Conservation (phyloP, 2,329 filamentous ascomycete genomes). For the Coniochaeta hoffmannii region DNA sequence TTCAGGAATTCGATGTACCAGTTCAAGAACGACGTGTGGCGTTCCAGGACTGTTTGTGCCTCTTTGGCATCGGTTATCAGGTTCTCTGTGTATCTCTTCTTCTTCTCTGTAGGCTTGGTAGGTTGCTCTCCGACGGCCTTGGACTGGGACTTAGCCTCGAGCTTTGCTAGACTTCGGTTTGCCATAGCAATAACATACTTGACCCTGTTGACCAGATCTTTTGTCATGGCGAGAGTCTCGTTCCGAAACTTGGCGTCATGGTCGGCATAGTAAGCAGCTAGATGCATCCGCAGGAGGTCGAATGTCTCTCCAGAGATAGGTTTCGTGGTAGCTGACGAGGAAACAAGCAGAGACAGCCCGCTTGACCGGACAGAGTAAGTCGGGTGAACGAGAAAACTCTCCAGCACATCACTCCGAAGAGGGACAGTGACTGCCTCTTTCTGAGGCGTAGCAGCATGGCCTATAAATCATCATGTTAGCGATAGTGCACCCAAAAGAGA, state of each 20-base stretch:
- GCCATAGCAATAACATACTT: conserved; percentile 57
- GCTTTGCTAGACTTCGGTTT: conserved; percentile 35
- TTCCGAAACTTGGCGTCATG: conserved; percentile 81
- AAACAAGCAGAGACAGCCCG: conserved; percentile 73
- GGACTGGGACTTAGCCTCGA: conserved; percentile 13
- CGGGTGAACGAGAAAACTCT: conserved; percentile 44
- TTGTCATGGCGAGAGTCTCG: conserved; percentile 67
- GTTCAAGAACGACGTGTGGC: conserved; percentile 57
- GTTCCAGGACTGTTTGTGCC: conserved; percentile 28
- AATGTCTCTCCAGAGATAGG: conserved; percentile 61
- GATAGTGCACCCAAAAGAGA: not conserved
- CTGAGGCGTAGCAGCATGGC: conserved; percentile 20
- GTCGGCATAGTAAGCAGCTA: conserved; percentile 71
- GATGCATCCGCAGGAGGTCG: conserved; percentile 52
- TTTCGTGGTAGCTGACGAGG: conserved; percentile 65
- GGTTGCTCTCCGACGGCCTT: conserved; percentile 3
- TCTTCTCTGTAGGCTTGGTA: not conserved
- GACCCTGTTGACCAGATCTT: conserved; percentile 70
- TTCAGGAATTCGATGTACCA: conserved; percentile 71
- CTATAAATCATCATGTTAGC: not conserved
- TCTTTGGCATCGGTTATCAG: conserved; percentile 10
- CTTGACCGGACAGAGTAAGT: conserved; percentile 64
- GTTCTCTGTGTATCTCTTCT: conserved; percentile 2
- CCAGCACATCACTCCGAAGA: conserved; percentile 29
- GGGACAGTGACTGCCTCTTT: conserved; percentile 18